Percentiles rank a stretch among this genome's conserved stretches.
Evolutionary conservation across 2,329 filamentous ascomycete genomes (phyloP).

Genomic region (Scedosporium apiospermum): DNA sequence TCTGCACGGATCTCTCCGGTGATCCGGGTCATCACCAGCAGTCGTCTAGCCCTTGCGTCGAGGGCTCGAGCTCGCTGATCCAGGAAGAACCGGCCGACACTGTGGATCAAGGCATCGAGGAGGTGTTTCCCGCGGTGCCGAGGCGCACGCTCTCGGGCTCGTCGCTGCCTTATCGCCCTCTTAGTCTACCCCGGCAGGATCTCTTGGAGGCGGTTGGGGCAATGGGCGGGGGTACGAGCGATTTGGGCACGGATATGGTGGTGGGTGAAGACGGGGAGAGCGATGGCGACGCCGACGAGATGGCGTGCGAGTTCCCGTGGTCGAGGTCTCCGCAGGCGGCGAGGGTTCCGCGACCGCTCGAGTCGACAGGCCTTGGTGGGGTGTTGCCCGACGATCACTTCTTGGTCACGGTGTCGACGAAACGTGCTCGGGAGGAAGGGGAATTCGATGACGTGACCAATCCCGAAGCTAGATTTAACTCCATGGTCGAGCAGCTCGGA

Average conservation of each 20-base stretch:
- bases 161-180: slow-evolving; percentile 35
- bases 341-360: slow-evolving; percentile 27
- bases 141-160: slow-evolving; percentile 42
- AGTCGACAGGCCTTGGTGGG: slow-evolving; percentile 50
- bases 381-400: slow-evolving; percentile 57
- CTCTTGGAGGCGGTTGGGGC: not conserved
- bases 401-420: slow-evolving; percentile 43
- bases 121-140: slow-evolving; percentile 16
- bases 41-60: slow-evolving; percentile 37
- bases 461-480: not conserved
- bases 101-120: not conserved
- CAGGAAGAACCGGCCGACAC: not conserved
- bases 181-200: slow-evolving; percentile 22
- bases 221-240: not conserved
- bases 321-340: slow-evolving; percentile 30
- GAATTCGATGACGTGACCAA: not conserved
- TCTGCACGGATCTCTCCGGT: slow-evolving; percentile 71
- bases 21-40: slow-evolving; percentile 37
- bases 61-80: not conserved
- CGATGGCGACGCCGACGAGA: slow-evolving; percentile 24
- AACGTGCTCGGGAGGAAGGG: slow-evolving; percentile 24
- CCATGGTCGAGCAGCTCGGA: not conserved
- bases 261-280: slow-evolving; percentile 16
- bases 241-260: not conserved
- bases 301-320: slow-evolving; percentile 38